These are phyloP conservation scores for Auricularia sp. DNA, from an alignment of 768 basidiomycete species.

Conservation along the genomic window DNA sequence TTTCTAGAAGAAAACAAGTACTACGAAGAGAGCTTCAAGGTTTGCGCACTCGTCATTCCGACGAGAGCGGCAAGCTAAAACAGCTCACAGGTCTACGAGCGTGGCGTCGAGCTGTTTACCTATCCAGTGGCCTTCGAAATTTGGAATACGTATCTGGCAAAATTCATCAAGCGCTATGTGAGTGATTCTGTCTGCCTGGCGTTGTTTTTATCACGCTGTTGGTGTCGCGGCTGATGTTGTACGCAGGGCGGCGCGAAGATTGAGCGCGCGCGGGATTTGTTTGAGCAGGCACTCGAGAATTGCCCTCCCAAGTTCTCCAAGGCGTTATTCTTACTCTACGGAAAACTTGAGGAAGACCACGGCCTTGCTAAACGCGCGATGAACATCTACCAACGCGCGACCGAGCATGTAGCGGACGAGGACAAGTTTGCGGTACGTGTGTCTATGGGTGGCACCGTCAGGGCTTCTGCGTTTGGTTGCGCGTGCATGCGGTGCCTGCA, in stretches of 20 bases:
- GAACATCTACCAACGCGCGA: conserved; percentile 90
- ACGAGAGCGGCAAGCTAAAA: not conserved
- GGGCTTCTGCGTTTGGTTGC: not conserved
- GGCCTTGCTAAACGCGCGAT: conserved; percentile 94
- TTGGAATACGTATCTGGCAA: conserved; percentile 97
- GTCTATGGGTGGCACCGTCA: not conserved
- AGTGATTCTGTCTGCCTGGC: conserved; percentile 20
- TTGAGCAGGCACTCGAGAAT: conserved; percentile 94
- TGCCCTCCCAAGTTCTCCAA: conserved; percentile 94
- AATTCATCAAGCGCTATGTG: conserved; percentile 94
- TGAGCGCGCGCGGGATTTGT: conserved; percentile 92
- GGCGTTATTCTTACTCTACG: conserved; percentile 90
- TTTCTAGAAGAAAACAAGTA: conserved; percentile 98
- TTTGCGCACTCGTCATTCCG: conserved; percentile 16
- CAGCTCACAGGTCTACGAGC: conserved; percentile 70
- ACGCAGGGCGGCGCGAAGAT: conserved; percentile 81
- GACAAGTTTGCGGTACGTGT: conserved; percentile 86
- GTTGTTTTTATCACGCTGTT: not conserved
- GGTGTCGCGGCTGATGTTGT: not conserved
- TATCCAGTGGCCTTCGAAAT: conserved; percentile 98
- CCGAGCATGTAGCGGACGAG: conserved; percentile 71
- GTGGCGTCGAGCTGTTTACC: conserved; percentile 93
- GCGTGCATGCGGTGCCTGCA: not conserved
- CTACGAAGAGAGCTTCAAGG: conserved; percentile 98
- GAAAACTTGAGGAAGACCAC: conserved; percentile 88